phyloP scores from a whole-genome alignment of 352 stramenopile species.

The Phytophthora crassamura region DNA sequence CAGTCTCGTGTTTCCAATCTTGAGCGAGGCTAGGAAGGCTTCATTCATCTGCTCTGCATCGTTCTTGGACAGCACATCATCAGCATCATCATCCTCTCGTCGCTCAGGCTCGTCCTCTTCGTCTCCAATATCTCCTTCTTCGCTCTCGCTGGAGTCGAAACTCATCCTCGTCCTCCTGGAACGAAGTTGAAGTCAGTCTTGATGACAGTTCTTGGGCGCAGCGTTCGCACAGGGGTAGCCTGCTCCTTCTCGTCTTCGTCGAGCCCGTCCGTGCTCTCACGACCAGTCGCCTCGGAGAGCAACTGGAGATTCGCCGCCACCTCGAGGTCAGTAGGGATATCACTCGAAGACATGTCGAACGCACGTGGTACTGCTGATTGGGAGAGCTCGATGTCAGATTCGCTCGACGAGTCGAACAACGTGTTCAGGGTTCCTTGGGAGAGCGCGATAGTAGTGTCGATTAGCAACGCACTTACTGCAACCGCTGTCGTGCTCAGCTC shows the following conservation, averaged over 20 bases:
- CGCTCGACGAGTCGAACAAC: constrained; percentile 8
- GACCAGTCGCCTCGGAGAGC: background rate
- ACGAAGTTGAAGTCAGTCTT: constrained; percentile 10
- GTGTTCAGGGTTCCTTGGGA: background rate
- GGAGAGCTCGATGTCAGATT: constrained; percentile 14
- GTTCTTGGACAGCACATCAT: background rate
- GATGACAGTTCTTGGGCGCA: background rate
- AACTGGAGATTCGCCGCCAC: background rate
- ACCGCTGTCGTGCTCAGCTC: too few species aligned
- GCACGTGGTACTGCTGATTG: too few species aligned
- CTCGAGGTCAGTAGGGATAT: too few species aligned
- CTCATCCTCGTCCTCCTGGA: background rate
- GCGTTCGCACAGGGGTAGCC: background rate
- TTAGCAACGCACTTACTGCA: constrained; percentile 3
- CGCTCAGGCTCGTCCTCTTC: constrained; percentile 1
- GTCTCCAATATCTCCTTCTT: background rate
- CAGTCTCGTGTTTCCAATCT: background rate
- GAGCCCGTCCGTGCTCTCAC: too few species aligned
- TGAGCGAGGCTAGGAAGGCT: background rate
- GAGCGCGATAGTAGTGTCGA: constrained; percentile 20
- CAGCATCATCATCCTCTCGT: background rate
- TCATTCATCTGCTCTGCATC: constrained; percentile 1
- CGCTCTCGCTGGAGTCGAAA: background rate
- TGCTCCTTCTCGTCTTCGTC: too few species aligned
- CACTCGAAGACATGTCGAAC: too few species aligned